A percentile compares a stretch with the other conserved stretches of the same genome.
Conservation (phyloP, 2,329 filamentous ascomycete genomes). For the Aureobasidium sp. region DNA sequence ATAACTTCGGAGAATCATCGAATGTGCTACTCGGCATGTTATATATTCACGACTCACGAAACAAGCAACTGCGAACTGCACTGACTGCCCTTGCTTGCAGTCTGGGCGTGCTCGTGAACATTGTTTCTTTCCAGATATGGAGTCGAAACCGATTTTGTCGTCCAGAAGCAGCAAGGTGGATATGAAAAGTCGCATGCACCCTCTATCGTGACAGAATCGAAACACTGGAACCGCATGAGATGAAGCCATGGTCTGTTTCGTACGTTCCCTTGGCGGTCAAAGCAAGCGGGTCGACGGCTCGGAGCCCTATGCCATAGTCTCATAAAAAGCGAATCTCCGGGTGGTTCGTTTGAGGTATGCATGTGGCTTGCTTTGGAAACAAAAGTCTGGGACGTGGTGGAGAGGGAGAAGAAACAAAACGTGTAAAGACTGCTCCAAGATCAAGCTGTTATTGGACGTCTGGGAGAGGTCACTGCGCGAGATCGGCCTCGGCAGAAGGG, state of each 20-base stretch:
- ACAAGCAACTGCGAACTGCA: background rate
- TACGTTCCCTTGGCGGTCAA: constrained; percentile 6
- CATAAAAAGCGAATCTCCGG: background rate
- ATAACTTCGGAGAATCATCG: background rate
- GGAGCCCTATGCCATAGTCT: background rate
- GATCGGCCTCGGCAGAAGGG: background rate
- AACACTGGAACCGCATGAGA: constrained; percentile 6
- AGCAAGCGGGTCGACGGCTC: constrained; percentile 1
- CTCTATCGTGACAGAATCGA: background rate
- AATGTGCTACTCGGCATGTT: background rate
- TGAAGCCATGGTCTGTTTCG: constrained; percentile 11
- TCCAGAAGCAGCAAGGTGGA: background rate
- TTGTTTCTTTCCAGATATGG: background rate
- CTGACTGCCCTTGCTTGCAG: constrained; percentile 7
- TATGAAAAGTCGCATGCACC: background rate
- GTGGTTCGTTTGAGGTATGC: constrained; percentile 1
- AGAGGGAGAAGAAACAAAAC: background rate
- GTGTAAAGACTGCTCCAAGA: background rate
- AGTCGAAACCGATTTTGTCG: background rate
- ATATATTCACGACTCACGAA: background rate
- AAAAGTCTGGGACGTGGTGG: background rate
- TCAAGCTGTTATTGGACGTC: background rate
- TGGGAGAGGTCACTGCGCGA: background rate
- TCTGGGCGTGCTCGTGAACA: background rate
- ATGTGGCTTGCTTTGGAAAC: constrained; percentile 11